These are phyloP conservation scores for Phialophora chinensis DNA, from an alignment of 2,329 filamentous ascomycete genomes.

Conservation along the genomic window DNA sequence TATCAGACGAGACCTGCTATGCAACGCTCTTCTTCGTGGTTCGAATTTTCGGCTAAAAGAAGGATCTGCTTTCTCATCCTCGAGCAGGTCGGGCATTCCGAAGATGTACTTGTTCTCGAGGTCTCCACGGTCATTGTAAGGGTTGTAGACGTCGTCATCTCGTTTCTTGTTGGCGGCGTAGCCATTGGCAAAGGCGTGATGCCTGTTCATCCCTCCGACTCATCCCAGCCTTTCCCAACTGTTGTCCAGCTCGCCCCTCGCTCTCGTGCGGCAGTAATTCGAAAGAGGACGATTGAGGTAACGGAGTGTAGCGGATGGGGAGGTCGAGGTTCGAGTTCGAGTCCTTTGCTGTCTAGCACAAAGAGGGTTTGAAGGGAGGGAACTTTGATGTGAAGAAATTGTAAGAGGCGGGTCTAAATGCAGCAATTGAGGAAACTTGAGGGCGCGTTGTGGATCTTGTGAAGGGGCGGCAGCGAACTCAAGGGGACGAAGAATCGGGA, in stretches of 20 bases:
- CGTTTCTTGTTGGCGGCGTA: conserved; percentile 70
- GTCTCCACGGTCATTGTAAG: conserved; percentile 83
- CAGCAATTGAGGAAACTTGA: conserved; percentile 5
- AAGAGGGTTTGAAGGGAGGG: background rate
- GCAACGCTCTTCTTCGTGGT: conserved; percentile 32
- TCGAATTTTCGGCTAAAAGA: conserved; percentile 34
- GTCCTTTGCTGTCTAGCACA: background rate
- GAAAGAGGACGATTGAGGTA: background rate
- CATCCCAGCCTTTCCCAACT: conserved; percentile 32
- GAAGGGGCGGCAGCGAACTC: background rate
- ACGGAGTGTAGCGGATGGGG: too few species aligned
- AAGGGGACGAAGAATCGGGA: conserved; percentile 4
- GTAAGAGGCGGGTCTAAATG: background rate
- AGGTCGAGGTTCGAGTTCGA: background rate
- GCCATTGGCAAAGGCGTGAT: conserved; percentile 84
- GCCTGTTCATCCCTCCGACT: conserved; percentile 72
- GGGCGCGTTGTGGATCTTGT: conserved; percentile 8
- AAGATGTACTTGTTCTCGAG: conserved; percentile 36
- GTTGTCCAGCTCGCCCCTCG: conserved; percentile 21
- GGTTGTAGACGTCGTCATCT: conserved; percentile 75
- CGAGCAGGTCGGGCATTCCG: conserved; percentile 33
- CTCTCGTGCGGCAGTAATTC: conserved; percentile 4
- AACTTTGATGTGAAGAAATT: background rate
- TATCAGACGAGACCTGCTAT: conserved; percentile 33
- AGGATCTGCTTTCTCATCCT: conserved; percentile 37